phyloP scores from a whole-genome alignment of 139 green algal species.

The Tetratostichococcus sp. region DNA sequence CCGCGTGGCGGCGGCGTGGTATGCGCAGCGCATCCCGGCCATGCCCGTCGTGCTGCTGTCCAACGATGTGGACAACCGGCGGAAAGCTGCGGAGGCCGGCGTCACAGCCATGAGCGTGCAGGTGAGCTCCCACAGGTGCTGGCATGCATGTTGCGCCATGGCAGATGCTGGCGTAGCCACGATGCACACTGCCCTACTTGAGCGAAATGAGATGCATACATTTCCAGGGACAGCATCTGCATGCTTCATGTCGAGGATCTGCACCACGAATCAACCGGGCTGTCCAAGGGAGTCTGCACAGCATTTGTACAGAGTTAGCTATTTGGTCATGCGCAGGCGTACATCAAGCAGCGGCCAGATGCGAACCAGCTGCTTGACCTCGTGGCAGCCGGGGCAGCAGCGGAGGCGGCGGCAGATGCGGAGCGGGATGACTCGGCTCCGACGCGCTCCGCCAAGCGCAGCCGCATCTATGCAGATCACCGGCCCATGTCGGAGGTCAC shows the following conservation, averaged over 20 bases:
- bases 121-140: slow-evolving; percentile 5
- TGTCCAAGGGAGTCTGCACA: too few relatives aligned
- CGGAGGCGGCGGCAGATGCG: slow-evolving; percentile 8
- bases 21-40: slow-evolving; percentile 26
- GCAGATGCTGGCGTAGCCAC: too few relatives aligned
- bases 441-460: slow-evolving; percentile 48
- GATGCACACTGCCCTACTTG: too few relatives aligned
- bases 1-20: slow-evolving; percentile 79
- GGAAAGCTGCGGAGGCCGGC: slow-evolving; percentile 55
- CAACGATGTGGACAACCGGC: slow-evolving; percentile 81
- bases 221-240: too few relatives aligned
- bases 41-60: slow-evolving; percentile 80
- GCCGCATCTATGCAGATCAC: slow-evolving; percentile 79
- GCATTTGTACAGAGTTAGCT: too few relatives aligned
- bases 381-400: slow-evolving; percentile 30
- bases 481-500: slow-evolving; percentile 57
- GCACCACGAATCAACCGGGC: too few relatives aligned
- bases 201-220: too few relatives aligned
- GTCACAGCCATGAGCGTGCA: slow-evolving; percentile 53
- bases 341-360: slow-evolving; percentile 31
- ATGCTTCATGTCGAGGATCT: too few relatives aligned
- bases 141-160: background rate
- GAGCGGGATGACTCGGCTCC: background rate
- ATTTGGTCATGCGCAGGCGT: slow-evolving; percentile 13
- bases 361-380: slow-evolving; percentile 65